Evolutionary conservation across 768 basidiomycete genomes (phyloP), one percentile per base, ranked within the genome.

Genomic region (Leccinum ochraceum): DNA sequence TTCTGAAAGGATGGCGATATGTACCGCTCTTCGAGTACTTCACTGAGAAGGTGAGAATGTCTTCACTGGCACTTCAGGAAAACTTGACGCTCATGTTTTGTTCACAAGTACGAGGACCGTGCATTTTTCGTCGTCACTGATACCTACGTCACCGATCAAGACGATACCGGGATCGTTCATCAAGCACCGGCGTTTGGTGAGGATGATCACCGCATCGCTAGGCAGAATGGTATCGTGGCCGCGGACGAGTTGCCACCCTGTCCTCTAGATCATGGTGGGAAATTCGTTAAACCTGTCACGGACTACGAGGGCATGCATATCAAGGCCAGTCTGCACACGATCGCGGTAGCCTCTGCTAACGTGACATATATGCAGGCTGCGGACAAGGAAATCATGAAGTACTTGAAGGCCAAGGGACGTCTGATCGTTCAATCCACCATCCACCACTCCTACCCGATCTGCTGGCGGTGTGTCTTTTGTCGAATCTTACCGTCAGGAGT

Each of bases 101-200:
- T 36, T 1, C 10, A 28, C 44, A 98, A 46, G 95, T 98, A 85
- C 71, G 90, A 92, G 71, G 94, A 95, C 72, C 86, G 84, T 66
- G 96, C 94, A 0, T 98, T 96, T 80, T 77, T 89, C 58, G 94
- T 99, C 16, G 74, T 99, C 14, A 82, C 84, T 22, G 97, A 99
- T 69, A 88, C 88, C 0, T 99, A 99, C 72, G 96, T 99, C 53
- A 96, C 94, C 4, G 90, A 89, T 66, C 83, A 86, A 16, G 92
- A 94, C 61, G 97, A 96, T 71, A 99, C 97, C 30, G 97, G 97
- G 68, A 95, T 98, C 69, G 97, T 99, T 32, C 97, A 99, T 74
- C 97, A 99, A 77, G 94, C 97, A 2, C 97, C 97, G 3, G 95
- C 90, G 0, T 98, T 97, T 69, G 97, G 97, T 79, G 96, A 98